These are phyloP conservation scores for Collybiopsis luxurians DNA, from an alignment of 768 basidiomycete species.

Conservation along the genomic window DNA sequence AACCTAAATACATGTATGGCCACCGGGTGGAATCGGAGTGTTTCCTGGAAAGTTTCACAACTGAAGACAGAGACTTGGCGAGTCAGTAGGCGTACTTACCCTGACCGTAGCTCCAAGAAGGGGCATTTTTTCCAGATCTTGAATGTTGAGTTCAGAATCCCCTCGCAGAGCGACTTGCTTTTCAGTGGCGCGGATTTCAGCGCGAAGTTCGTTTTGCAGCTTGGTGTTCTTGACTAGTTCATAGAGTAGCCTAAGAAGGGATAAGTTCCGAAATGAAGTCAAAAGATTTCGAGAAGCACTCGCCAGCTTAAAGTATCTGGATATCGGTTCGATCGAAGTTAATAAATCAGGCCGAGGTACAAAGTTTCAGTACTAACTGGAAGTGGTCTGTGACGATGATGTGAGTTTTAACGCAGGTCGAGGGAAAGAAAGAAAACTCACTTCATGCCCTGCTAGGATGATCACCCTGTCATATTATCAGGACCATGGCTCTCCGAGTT, in stretches of 20 bases:
- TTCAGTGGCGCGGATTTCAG: neutral
- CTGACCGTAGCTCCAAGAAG: conserved; percentile 46
- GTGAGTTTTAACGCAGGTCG: too few relatives aligned
- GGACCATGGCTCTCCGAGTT: too few relatives aligned
- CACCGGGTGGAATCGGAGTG: conserved; percentile 41
- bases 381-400: too few relatives aligned
- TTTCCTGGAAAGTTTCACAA: conserved; percentile 32
- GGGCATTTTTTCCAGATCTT: conserved; percentile 49
- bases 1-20: conserved; percentile 29
- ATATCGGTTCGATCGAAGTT: too few relatives aligned
- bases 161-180: neutral
- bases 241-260: conserved; percentile 1
- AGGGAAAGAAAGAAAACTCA: too few relatives aligned
- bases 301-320: too few relatives aligned
- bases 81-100: conserved; percentile 26
- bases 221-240: neutral
- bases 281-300: neutral
- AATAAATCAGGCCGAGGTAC: too few relatives aligned
- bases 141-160: conserved; percentile 32
- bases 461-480: too few relatives aligned
- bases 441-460: too few relatives aligned
- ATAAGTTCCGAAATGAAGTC: neutral
- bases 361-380: too few relatives aligned
- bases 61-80: neutral
- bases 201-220: neutral